Evolutionary conservation across 768 basidiomycete species (phyloP), one percentile per base, ranked within the genome.

Genomic region (Hirschioporus abietinus): DNA sequence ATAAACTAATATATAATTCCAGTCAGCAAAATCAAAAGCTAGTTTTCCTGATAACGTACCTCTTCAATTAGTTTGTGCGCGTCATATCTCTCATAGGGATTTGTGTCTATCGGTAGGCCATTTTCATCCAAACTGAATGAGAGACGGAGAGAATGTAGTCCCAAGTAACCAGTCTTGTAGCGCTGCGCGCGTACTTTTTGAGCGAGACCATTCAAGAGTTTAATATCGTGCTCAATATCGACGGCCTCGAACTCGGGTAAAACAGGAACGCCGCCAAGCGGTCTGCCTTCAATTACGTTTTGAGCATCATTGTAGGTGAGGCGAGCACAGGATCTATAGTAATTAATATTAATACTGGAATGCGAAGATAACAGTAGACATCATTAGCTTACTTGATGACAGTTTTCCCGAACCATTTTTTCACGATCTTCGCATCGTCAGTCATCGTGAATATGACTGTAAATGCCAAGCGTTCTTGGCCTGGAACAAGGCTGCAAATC

Each of bases 361-460:
- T 52, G 15, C 58, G 17, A 66, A 65, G 25, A 64, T 23, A 30
- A 35, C 20, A 26, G 25, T 1, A 30, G 10, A n/a, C 62, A 8
- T 20, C 20, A 35, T 60, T 23, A 27, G 77, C 84, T 70, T 72
- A 94, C 92, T 89, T 92, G 77, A 99, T 88, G 69, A 99, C 85
- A 1, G 93, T 94, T 80, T 92, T 93, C 60, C 92, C 94, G 73
- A 96, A 96, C 90, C 92, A 95, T 74, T 92, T 96, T 72, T 91
- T 90, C 66, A 93, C 64, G 6, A 99, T 80, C 69, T 86, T 89
- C 1, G 88, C 96, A 24, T 98, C 93, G 63, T 85, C 79, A 60
- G 88, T 88, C 78, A 98, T 83, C 2, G 91, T 96, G 75, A 97
- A 95, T 72, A 95, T 76, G 66, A 90, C 86, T 5, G 95, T 92